Evolutionary conservation across 148 eudicot genomes (phyloP).

Genomic region (Rhododendron simsii): DNA sequence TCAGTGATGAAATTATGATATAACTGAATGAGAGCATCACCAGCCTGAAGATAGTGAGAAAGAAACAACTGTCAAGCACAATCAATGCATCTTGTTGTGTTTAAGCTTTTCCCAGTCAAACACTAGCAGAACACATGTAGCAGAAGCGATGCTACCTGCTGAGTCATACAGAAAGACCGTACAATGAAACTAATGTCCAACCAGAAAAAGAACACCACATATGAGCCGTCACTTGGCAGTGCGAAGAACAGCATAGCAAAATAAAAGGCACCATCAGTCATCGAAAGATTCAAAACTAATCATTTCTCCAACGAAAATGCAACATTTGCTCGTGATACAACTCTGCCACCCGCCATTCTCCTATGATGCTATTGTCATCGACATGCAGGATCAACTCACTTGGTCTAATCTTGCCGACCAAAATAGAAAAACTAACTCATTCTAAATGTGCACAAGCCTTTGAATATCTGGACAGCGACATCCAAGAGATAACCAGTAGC

Average conservation of each 20-base stretch:
- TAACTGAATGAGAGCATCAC: slow-evolving; percentile 86
- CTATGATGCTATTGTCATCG: neutral
- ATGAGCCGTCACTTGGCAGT: neutral
- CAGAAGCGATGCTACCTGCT: neutral
- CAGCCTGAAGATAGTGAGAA: slow-evolving; percentile 50
- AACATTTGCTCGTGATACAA: neutral
- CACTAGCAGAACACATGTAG: neutral
- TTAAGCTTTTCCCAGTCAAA: slow-evolving; percentile 1
- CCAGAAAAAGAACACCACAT: neutral
- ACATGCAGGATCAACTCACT: neutral
- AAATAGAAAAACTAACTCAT: neutral
- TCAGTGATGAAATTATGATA: slow-evolving; percentile 92
- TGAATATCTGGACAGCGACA: neutral
- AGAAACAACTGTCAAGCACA: neutral
- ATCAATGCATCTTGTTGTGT: neutral
- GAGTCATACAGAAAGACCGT: neutral
- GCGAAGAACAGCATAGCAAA: neutral
- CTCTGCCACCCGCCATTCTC: neutral
- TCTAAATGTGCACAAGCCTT: neutral
- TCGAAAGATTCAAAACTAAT: neutral
- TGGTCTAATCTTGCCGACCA: neutral
- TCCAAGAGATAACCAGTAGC: neutral
- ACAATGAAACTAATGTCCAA: neutral
- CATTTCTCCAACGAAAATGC: neutral
- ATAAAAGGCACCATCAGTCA: neutral